Evolutionary conservation across 2,329 filamentous ascomycete genomes (phyloP), one percentile per base, ranked within the genome.

Genomic region (Fusarium luffae): DNA sequence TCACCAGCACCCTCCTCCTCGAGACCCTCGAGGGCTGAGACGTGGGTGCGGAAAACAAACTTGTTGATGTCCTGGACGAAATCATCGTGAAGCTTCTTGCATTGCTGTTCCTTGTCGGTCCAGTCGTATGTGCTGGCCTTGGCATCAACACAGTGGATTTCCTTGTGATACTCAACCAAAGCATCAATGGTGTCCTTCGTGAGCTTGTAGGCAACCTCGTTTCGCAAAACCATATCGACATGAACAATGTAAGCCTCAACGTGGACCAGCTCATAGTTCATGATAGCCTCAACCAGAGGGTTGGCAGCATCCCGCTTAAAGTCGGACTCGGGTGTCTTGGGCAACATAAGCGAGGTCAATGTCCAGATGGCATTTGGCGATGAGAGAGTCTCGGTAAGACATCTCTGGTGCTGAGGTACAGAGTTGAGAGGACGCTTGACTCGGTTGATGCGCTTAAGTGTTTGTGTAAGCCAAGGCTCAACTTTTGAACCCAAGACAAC

Each of bases 161-260:
- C 93, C 85, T 96, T 94, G 88, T 99, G 96, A 81, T 97, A 97
- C 79, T 97, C 93, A 79, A 97, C 91, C 70, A 99, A 88, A 54
- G 92, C 84, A 77, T 97, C 94, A 82, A 99, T 99, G 67, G 94
- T 94, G 79, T 98, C 96, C 62, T 91, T 89, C 25, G 94, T 98
- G 77, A 99, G 88, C 88, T 99, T 99, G 88, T 94, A 98, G 73
- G 94, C 96, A 77, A 99, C 94, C 84, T 98, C 96, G 80, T 97
- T 96, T 82, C 94, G 92, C 76, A 97, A 89, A 64, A 99, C 95
- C 94, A 98, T 97, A 84, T 99, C 96, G 81, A 99, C 94, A 81
- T 98, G 95, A 66, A 99, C 96, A 75, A 98, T 95, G 80, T 99
- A 99, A 54, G 96, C 96, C 83, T 98, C 94, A 75, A 98, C 85